phyloP scores from a whole-genome alignment of 2,329 filamentous ascomycete species.

The Aureobasidium sp. region DNA sequence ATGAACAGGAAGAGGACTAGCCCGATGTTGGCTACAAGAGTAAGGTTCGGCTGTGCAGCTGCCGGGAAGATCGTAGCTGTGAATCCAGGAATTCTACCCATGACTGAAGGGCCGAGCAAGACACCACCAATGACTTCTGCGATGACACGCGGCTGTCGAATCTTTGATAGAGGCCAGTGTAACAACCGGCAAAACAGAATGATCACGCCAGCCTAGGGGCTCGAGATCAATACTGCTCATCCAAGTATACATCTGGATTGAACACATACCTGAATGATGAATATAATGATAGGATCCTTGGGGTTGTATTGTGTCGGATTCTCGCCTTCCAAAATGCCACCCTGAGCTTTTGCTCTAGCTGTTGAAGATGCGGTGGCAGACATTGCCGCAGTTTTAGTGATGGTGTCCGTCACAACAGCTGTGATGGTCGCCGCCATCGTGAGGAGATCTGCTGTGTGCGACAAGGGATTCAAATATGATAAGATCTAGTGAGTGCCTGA shows the following conservation, averaged over 20 bases:
- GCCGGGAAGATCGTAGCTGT: slow-evolving; percentile 67
- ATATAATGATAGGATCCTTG: slow-evolving; percentile 65
- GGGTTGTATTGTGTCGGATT: slow-evolving; percentile 63
- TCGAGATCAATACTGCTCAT: not conserved
- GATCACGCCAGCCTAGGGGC: slow-evolving; percentile 58
- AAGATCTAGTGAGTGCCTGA: not conserved
- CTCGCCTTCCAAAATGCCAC: slow-evolving; percentile 63
- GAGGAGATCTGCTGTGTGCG: not conserved
- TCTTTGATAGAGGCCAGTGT: slow-evolving; percentile 68
- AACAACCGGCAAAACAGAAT: slow-evolving; percentile 67
- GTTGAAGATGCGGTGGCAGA: slow-evolving; percentile 24
- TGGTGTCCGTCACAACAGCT: slow-evolving; percentile 19
- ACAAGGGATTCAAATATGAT: not conserved
- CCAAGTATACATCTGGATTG: not conserved
- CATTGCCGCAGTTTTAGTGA: slow-evolving; percentile 22
- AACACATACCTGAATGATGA: slow-evolving; percentile 61
- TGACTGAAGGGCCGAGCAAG: slow-evolving; percentile 76
- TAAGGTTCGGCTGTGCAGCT: slow-evolving; percentile 66
- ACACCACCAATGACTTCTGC: slow-evolving; percentile 82
- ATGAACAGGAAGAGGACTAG: slow-evolving; percentile 81
- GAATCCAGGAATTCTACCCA: slow-evolving; percentile 81
- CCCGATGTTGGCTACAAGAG: slow-evolving; percentile 73
- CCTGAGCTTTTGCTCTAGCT: slow-evolving; percentile 46
- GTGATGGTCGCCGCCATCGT: slow-evolving; percentile 20
- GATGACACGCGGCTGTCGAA: slow-evolving; percentile 76